phyloP scores from a whole-genome alignment of 2,329 filamentous ascomycete species.

The Emericellopsis atlantica region DNA sequence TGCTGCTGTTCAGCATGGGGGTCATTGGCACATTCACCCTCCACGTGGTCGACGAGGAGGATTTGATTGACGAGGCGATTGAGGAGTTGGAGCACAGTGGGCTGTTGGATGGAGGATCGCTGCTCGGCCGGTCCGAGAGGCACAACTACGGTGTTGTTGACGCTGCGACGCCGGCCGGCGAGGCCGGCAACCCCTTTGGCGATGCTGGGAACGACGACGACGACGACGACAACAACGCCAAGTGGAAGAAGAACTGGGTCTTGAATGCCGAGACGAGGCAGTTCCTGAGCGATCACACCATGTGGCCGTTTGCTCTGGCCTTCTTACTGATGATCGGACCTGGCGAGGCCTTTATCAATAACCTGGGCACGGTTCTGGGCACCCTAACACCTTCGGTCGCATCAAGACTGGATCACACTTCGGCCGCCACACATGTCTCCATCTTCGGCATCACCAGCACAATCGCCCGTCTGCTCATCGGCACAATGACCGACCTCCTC shows the following conservation, averaged over 20 bases:
- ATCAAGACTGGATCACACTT: slow-evolving; percentile 27
- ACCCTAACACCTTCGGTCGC: slow-evolving; percentile 56
- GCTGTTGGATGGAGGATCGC: slow-evolving; percentile 60
- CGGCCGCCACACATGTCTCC: slow-evolving; percentile 79
- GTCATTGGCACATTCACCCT: slow-evolving; percentile 62
- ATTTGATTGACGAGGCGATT: slow-evolving; percentile 79
- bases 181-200: slow-evolving; percentile 26
- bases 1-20: slow-evolving; percentile 59
- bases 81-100: slow-evolving; percentile 87
- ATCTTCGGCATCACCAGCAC: slow-evolving; percentile 88
- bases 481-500: slow-evolving; percentile 76
- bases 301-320: slow-evolving; percentile 87
- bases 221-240: slow-evolving; percentile 30
- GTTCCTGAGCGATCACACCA: slow-evolving; percentile 79
- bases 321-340: slow-evolving; percentile 92
- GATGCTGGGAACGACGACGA: slow-evolving; percentile 5
- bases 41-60: slow-evolving; percentile 69
- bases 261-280: slow-evolving; percentile 81
- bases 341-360: slow-evolving; percentile 97
- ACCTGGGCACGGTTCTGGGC: slow-evolving; percentile 84
- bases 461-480: slow-evolving; percentile 77
- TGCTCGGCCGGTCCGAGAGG: slow-evolving; percentile 46
- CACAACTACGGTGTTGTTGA: slow-evolving; percentile 50
- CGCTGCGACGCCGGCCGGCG: slow-evolving; percentile 25
- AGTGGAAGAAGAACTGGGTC: slow-evolving; percentile 75